phyloP scores from a whole-genome alignment of 202 grass and related monocot species.

The Schoenoplectus triqueter region DNA sequence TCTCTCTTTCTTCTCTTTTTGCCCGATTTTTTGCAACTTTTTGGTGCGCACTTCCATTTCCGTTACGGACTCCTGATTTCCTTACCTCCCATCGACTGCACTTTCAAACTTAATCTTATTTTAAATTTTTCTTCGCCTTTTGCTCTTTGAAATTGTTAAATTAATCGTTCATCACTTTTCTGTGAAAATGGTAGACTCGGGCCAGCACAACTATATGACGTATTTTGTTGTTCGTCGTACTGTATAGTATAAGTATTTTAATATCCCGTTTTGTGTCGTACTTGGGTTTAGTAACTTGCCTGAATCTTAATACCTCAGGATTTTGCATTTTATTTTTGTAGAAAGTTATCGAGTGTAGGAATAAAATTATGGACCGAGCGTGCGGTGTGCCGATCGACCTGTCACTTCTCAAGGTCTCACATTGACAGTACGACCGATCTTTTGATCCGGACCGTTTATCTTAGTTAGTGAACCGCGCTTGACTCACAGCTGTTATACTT shows the following conservation, averaged over 20 bases:
- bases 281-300: background rate
- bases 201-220: background rate
- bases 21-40: background rate
- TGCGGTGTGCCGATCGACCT: background rate
- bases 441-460: conserved; percentile 35
- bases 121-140: background rate
- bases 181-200: conserved; percentile 16
- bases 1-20: background rate
- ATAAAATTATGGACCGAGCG: conserved; percentile 28
- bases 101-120: background rate
- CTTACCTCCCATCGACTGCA: background rate
- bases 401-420: conserved; percentile 3
- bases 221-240: background rate
- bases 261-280: background rate
- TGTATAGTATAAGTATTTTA: background rate
- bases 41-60: background rate
- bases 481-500: conserved; percentile 20
- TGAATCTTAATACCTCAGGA: background rate
- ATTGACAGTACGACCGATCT: conserved; percentile 31
- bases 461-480: background rate
- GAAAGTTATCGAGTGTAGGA: background rate
- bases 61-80: background rate
- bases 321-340: background rate
- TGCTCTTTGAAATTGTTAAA: background rate
- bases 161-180: background rate